Evolutionary conservation across 202 grass and related monocot genomes (phyloP), one percentile per base, ranked within the genome.

Genomic region (Hordeum pubiflorum): DNA sequence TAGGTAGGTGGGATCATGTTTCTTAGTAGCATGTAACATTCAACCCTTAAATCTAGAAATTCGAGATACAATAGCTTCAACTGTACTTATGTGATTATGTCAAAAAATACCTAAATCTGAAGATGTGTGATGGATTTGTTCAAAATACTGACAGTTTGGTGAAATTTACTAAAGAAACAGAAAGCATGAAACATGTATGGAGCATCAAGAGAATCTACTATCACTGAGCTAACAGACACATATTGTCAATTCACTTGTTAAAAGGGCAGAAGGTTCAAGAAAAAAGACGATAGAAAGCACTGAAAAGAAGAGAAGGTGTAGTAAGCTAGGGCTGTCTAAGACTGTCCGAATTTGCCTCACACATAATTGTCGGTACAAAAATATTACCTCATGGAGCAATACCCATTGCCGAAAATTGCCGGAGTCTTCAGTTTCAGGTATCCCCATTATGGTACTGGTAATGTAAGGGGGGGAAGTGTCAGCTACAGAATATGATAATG

Each of bases 391-490:
- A 58, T 38, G 79, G 56, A 67, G 29, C 21, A 79, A 83, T 60
- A 80, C 39, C 37, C 24, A 83, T 67, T 84, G 68, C 50, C 46
- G 55, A 86, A 76, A 74, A 69, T 55, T 66, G 79, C 65, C 39
- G 29, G 17, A 65, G 64, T 87, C 29, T 78, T 92, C 82, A 85
- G 26, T 83, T 89, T 83, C 65, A 89, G 69, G 84, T 46, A 26
- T 93, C 90, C 58, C 91, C 91, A 26, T 97, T 93, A 80, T 97
- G 86, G 70, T 89, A 93, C 93, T 97, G 81, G 17, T 38, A 27
- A 43, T n/a, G 24, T 21, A 86, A 69, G 26, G 78, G 36, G 72
- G 15, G 58, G 22, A 55, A 50, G 41, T 67, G 43, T 82, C 43
- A 79, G 66, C 10, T 63, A 65, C 20, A 83, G 48, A 41, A 81